Percentiles rank a stretch among this genome's conserved stretches.
Evolutionary conservation across 2,329 filamentous ascomycete genomes (phyloP).

Genomic region (Fusarium hainanense): DNA sequence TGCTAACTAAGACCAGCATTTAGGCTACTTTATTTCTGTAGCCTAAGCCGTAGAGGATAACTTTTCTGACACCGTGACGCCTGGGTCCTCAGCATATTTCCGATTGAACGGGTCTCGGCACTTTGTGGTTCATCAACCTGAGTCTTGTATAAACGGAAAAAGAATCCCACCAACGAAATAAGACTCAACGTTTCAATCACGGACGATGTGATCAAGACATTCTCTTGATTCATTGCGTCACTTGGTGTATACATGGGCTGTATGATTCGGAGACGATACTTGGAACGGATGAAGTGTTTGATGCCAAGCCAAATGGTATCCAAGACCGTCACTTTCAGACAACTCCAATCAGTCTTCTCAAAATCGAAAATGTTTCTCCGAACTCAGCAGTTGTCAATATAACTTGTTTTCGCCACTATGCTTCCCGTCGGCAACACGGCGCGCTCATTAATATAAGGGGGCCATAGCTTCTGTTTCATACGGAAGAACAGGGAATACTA

Average conservation of each 20-base stretch:
- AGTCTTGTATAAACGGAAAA: constrained; percentile 26
- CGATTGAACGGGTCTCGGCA: constrained; percentile 18
- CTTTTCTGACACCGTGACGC: neutral
- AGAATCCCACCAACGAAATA: constrained; percentile 35
- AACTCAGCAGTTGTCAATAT: neutral
- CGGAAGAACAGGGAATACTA: constrained; percentile 14
- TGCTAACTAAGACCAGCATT: too few relatives aligned
- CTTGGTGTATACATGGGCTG: neutral
- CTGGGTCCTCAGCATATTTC: neutral
- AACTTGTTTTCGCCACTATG: neutral
- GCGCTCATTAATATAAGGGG: constrained; percentile 32
- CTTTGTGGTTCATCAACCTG: constrained; percentile 15
- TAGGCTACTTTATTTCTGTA: too few relatives aligned
- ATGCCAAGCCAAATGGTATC: constrained; percentile 5
- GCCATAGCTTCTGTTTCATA: constrained; percentile 33
- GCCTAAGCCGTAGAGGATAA: neutral
- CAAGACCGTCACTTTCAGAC: neutral
- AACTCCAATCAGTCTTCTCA: neutral
- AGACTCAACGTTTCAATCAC: constrained; percentile 23
- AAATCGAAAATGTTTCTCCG: neutral
- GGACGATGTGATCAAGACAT: constrained; percentile 1
- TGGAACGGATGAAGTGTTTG: neutral
- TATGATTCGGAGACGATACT: neutral
- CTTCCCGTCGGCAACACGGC: constrained; percentile 1
- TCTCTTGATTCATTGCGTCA: constrained; percentile 12